These are phyloP conservation scores for Dothideomycetes sp. DNA, from an alignment of 2,329 filamentous ascomycete species.

Conservation along the genomic window DNA sequence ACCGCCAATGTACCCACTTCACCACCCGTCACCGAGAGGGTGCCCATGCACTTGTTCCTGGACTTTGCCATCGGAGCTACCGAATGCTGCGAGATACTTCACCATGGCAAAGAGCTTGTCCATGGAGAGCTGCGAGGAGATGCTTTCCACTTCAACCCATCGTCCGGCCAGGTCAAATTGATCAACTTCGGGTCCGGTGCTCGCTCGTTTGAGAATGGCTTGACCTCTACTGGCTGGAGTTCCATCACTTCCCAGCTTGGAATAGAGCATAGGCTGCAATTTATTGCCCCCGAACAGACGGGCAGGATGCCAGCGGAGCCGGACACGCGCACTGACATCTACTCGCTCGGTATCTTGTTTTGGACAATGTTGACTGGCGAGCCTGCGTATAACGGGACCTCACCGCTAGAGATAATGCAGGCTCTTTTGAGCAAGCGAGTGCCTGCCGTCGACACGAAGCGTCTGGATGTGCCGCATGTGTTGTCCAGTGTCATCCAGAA, in stretches of 20 bases:
- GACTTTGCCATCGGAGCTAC: constrained; percentile 85
- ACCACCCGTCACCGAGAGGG: neutral
- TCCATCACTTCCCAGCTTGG: constrained; percentile 71
- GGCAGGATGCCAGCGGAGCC: constrained; percentile 87
- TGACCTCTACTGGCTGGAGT: constrained; percentile 77
- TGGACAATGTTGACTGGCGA: constrained; percentile 75
- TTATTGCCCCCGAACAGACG: constrained; percentile 90
- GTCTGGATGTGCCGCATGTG: constrained; percentile 75
- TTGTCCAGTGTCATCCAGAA: constrained; percentile 77
- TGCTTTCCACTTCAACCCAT: constrained; percentile 73
- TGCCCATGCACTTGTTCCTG: constrained; percentile 62
- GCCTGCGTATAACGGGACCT: constrained; percentile 67
- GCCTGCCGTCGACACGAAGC: constrained; percentile 61
- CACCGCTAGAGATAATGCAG: constrained; percentile 83
- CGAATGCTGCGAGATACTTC: constrained; percentile 79
- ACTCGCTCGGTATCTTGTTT: constrained; percentile 80
- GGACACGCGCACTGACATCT: constrained; percentile 85
- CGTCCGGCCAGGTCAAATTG: constrained; percentile 63
- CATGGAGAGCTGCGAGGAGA: constrained; percentile 88
- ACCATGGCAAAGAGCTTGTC: constrained; percentile 74
- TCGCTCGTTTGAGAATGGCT: constrained; percentile 79
- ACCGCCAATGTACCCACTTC: neutral
- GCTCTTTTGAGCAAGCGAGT: constrained; percentile 73
- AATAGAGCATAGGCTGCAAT: constrained; percentile 79
- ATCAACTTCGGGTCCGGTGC: constrained; percentile 79